phyloP scores from a whole-genome alignment of 352 stramenopile species.

The Achlya hypogyna region DNA sequence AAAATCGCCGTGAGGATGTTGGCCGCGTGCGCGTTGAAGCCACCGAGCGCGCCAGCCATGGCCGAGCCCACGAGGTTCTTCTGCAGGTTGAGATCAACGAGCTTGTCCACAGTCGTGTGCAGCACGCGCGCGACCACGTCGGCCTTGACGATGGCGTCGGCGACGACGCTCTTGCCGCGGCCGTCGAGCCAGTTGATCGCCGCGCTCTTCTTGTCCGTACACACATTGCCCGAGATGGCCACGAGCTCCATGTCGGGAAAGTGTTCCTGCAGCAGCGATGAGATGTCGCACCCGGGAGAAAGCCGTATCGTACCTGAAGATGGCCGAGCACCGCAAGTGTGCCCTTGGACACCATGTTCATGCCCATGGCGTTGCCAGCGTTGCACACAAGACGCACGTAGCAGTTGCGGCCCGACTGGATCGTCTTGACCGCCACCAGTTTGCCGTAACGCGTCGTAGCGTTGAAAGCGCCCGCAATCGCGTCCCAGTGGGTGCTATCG shows the following conservation, averaged over 20 bases:
- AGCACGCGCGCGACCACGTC: constrained; percentile 65
- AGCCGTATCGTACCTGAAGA: neutral
- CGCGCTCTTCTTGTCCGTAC: constrained; percentile 90
- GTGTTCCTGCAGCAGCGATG: constrained; percentile 11
- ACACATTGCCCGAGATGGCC: constrained; percentile 87
- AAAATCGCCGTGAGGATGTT: constrained; percentile 91
- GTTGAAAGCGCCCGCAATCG: constrained; percentile 74
- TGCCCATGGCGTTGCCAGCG: constrained; percentile 89
- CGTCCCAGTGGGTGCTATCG: constrained; percentile 45
- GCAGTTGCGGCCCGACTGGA: constrained; percentile 77
- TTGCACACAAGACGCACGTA: constrained; percentile 85
- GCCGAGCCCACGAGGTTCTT: constrained; percentile 89
- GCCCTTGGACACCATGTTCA: constrained; percentile 93
- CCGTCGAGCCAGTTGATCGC: constrained; percentile 89
- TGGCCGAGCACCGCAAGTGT: constrained; percentile 51
- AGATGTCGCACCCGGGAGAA: neutral
- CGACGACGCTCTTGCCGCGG: constrained; percentile 83
- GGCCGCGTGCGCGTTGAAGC: constrained; percentile 87
- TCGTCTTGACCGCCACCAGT: constrained; percentile 50
- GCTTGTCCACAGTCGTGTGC: constrained; percentile 76
- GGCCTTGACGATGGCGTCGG: constrained; percentile 71
- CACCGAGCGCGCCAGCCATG: constrained; percentile 79
- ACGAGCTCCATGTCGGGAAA: constrained; percentile 69
- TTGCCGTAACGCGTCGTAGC: constrained; percentile 85
- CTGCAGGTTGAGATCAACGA: constrained; percentile 81